Conservation (phyloP, 2,329 filamentous ascomycete genomes). For the Xylariaceae sp. region DNA sequence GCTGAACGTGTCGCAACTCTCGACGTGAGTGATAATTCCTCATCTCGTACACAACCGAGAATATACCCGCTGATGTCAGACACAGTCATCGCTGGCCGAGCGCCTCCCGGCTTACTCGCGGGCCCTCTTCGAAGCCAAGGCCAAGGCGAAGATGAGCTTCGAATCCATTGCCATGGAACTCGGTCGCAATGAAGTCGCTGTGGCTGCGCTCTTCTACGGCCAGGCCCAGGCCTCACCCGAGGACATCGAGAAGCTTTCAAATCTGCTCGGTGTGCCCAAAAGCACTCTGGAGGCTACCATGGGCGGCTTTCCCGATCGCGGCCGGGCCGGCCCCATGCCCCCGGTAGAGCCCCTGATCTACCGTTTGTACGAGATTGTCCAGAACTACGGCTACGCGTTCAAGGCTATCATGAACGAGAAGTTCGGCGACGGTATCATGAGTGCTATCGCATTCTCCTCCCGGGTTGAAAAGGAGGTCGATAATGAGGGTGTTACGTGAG, state of each 20-base stretch:
- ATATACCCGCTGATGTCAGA: background rate
- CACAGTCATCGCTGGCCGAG: conserved; percentile 58
- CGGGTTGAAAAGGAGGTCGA: conserved; percentile 93
- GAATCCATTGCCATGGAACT: conserved; percentile 69
- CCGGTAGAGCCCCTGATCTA: conserved; percentile 85
- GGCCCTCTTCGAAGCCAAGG: conserved; percentile 77
- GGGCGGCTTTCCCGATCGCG: conserved; percentile 72
- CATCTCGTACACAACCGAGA: background rate
- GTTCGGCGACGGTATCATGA: conserved; percentile 93
- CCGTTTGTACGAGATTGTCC: conserved; percentile 85
- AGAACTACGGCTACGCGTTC: conserved; percentile 95
- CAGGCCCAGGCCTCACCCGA: conserved; percentile 68
- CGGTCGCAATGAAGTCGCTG: conserved; percentile 74
- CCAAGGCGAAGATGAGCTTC: conserved; percentile 68
- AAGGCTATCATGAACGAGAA: conserved; percentile 96
- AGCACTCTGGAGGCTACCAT: conserved; percentile 56
- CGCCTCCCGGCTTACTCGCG: conserved; percentile 66
- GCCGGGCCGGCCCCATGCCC: conserved; percentile 73
- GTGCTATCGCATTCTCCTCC: conserved; percentile 83
- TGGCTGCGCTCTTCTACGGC: conserved; percentile 87
- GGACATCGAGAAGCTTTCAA: conserved; percentile 61
- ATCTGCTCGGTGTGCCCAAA: conserved; percentile 57
- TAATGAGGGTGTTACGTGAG: conserved; percentile 60
- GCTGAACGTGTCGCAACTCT: conserved; percentile 28
- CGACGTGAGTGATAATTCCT: conserved; percentile 23